These are phyloP conservation scores for Cadophora luteo-olivacea DNA, from an alignment of 2,329 filamentous ascomycete species.

Conservation along the genomic window DNA sequence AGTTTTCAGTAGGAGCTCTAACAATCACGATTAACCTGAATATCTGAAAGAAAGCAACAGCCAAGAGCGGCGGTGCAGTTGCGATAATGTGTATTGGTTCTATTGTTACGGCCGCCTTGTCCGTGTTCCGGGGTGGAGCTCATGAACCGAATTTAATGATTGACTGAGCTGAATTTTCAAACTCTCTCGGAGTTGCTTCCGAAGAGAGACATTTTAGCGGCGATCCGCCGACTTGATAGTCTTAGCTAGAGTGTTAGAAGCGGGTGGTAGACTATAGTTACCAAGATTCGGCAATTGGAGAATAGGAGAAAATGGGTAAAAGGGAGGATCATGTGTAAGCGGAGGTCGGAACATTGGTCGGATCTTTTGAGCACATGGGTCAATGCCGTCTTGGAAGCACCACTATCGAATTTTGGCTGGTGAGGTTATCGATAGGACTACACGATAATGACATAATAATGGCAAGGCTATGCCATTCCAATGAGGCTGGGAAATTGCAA, in stretches of 20 bases:
- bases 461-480: conserved; percentile 18
- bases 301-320: conserved; percentile 20
- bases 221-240: background rate
- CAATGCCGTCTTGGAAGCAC: conserved; percentile 6
- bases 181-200: conserved; percentile 17
- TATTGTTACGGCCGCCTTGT: background rate
- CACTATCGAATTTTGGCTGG: conserved; percentile 20
- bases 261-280: background rate
- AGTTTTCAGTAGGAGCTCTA: background rate
- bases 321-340: conserved; percentile 19
- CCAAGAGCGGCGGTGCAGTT: background rate
- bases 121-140: background rate
- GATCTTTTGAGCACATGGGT: background rate
- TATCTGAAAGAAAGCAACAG: background rate
- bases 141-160: background rate
- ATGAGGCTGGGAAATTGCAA: conserved; percentile 21
- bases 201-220: background rate
- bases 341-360: background rate
- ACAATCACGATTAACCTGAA: background rate
- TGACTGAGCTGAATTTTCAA: conserved; percentile 18
- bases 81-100: background rate
- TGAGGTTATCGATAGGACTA: conserved; percentile 12
- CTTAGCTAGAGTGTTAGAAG: background rate
- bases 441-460: background rate
- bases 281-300: conserved; percentile 9